Evolutionary conservation across 768 basidiomycete species (phyloP), one percentile per base, ranked within the genome.

Genomic region (Russula lepida): DNA sequence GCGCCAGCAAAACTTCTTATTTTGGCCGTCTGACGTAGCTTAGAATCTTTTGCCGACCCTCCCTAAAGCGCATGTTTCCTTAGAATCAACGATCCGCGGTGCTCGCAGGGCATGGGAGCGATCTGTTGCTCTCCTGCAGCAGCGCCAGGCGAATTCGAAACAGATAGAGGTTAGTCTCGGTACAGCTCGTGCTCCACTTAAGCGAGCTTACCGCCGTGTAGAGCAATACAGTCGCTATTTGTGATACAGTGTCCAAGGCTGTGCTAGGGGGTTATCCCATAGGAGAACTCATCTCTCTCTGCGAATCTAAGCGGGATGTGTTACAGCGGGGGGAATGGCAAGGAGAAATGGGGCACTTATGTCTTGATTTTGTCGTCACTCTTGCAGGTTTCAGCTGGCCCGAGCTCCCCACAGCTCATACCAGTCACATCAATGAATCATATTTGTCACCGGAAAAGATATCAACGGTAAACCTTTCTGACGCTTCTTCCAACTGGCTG

Each of bases 61-160:
- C 28, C 74, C 79, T 15, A 56, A 59, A 21, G 54, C 60, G 19
- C 80, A 81, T 66, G 66, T 72, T 28, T 58, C 66, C 15, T 63
- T 73, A 19, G 69, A 79, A 33, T 60, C 71, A 23, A 63, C 64
- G 17, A 74, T 70, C 19, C 75, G 74, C 53, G 62, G 67, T 2
- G 69, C 61, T 35, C 71, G 72, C 17, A 72, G 71, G 12, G 58
- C 66, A 12, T 79, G 79, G 78, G 69, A 71, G 17, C 76, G 72
- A 28, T 65, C 71, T 12, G 75, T 76, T n/a, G 71, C 73, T 4
- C 41, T 65, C 8, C 69, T 80, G 13, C 55, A 71, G 4, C 70
- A 71, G 48, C 69, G 70, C 27, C 71, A 77, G 54, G 51, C 64
- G 15, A 75, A 77, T 64, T 62, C 77, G 5, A 64, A 66, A 32